Conservation (phyloP, 306 rosid species). For the Psophocarpus tetragonolobus region DNA sequence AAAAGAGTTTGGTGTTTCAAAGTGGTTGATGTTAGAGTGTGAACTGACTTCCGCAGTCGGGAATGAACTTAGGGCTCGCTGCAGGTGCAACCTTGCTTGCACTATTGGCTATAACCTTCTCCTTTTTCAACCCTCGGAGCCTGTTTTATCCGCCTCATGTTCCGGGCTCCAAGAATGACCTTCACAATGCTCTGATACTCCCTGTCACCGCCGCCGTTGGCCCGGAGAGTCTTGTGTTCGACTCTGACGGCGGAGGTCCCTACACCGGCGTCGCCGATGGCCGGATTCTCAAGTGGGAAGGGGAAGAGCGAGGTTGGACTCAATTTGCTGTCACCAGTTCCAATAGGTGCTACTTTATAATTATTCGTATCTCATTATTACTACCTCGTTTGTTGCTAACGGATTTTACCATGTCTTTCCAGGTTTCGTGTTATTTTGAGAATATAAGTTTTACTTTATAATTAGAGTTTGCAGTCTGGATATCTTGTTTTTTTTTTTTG, state of each 20-base stretch:
- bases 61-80: slow-evolving; percentile 43
- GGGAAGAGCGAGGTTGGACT: slow-evolving; percentile 63
- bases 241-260: slow-evolving; percentile 69
- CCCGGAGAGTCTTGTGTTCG: slow-evolving; percentile 88
- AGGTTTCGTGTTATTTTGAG: too few relatives aligned
- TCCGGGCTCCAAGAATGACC: slow-evolving; percentile 53
- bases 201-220: slow-evolving; percentile 64
- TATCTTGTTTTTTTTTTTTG: neutral
- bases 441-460: neutral
- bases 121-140: slow-evolving; percentile 21
- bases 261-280: slow-evolving; percentile 95
- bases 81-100: slow-evolving; percentile 45
- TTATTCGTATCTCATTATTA: neutral
- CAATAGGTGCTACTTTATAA: slow-evolving; percentile 46
- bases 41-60: neutral
- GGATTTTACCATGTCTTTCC: neutral
- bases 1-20: neutral
- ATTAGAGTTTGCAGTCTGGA: neutral
- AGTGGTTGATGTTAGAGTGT: neutral
- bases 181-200: slow-evolving; percentile 51
- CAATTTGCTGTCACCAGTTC: slow-evolving; percentile 75
- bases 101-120: slow-evolving; percentile 29
- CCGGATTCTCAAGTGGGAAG: slow-evolving; percentile 78
- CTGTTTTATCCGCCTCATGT: slow-evolving; percentile 43
- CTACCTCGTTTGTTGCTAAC: neutral